A percentile compares a stretch with the other conserved stretches of the same genome.
phyloP scores from a whole-genome alignment of 2,329 filamentous ascomycete genomes.

The Pyrenophora seminiperda region DNA sequence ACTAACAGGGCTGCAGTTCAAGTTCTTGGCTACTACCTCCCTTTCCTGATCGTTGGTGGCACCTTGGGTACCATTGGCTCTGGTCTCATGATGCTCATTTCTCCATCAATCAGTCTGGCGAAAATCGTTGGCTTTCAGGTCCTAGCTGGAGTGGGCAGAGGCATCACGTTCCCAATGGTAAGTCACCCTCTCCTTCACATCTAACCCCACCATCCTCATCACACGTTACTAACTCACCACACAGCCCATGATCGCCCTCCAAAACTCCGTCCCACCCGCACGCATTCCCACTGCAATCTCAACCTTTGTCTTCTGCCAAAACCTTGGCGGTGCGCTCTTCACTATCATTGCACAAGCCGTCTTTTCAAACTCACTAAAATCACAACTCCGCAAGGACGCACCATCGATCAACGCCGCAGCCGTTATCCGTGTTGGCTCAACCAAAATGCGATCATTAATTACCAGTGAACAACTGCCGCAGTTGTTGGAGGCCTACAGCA shows the following conservation, averaged over 20 bases:
- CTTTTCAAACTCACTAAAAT: constrained; percentile 4
- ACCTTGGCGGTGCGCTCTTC: constrained; percentile 32
- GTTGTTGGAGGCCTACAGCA: not conserved
- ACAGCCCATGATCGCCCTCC: constrained; percentile 27
- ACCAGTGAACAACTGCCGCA: not conserved
- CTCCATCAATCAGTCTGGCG: not conserved
- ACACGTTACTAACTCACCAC: not conserved
- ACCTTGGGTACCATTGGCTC: not conserved
- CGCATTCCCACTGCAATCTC: constrained; percentile 32
- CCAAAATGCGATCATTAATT: not conserved
- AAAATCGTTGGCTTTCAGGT: constrained; percentile 16
- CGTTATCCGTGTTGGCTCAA: not conserved
- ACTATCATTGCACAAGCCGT: constrained; percentile 25
- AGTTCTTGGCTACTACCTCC: constrained; percentile 50
- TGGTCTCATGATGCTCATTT: not conserved
- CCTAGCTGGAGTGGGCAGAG: constrained; percentile 38
- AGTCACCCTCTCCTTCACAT: no score
- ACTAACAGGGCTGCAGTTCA: constrained; percentile 38
- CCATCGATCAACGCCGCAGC: not conserved
- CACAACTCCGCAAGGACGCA: not conserved
- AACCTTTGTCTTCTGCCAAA: constrained; percentile 34
- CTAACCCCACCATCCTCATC: not conserved
- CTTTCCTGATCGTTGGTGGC: constrained; percentile 41
- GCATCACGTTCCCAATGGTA: not conserved
- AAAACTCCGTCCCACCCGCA: constrained; percentile 20